Percentiles rank a stretch among this genome's conserved stretches.
phyloP scores from a whole-genome alignment of 73 alveolate species.

The Uronychia binucleata region DNA sequence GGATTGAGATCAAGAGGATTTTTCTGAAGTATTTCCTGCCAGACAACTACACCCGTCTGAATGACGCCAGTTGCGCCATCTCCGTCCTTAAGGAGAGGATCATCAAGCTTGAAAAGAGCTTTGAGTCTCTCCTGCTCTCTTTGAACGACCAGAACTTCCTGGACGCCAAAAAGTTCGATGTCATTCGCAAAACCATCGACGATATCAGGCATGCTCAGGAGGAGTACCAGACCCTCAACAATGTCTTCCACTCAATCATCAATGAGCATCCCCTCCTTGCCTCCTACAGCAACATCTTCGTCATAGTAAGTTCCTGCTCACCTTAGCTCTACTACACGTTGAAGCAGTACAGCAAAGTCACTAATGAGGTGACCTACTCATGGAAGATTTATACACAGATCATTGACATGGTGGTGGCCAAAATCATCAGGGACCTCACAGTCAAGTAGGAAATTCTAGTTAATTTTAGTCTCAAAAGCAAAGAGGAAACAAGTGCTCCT shows the following conservation, averaged over 20 bases:
- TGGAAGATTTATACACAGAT: conserved; percentile 29
- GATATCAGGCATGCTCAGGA: conserved; percentile 27
- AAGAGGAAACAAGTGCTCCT: conserved; percentile 40
- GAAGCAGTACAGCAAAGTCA: conserved; percentile 25
- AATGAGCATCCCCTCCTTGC: conserved; percentile 23
- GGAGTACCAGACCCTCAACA: conserved; percentile 9
- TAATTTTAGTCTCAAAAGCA: conserved; percentile 3
- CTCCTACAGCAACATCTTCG: conserved; percentile 25
- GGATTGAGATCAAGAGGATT: conserved; percentile 47
- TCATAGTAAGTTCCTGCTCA: conserved; percentile 2
- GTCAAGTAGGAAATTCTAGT: neutral
- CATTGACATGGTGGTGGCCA: conserved; percentile 20
- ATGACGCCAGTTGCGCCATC: neutral
- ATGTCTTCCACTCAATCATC: conserved; percentile 1
- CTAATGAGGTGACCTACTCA: conserved; percentile 27
- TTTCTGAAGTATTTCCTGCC: conserved; percentile 43
- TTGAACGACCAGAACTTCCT: neutral
- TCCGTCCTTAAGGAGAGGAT: neutral
- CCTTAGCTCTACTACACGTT: conserved; percentile 5
- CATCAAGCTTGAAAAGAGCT: neutral
- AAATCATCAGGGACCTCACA: conserved; percentile 37
- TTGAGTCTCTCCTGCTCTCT: neutral
- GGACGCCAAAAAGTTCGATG: neutral
- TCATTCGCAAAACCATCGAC: conserved; percentile 21
- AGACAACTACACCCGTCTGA: neutral